Base-by-base conservation (phyloP, 768 basidiomycete species). In the Panaeolus papilionaceus region DNA sequence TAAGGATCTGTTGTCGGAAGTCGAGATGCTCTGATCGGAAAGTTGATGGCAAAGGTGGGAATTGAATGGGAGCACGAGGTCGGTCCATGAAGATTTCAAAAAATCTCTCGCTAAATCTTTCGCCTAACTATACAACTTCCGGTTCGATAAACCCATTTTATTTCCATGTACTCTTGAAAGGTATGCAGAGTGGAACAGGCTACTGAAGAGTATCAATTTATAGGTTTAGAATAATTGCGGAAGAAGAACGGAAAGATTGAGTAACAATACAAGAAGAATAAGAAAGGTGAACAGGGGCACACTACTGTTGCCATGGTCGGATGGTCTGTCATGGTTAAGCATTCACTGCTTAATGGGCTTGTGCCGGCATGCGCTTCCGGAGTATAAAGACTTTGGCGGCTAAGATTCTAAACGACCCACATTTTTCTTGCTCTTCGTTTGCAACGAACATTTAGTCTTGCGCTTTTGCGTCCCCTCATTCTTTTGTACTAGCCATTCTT, bases 251-350 rank as follows among this genome's bases (percentile, higher is more conserved):
- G 28, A 51, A 8, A 51, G 7, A 10, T 47, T 47, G 12, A n/a
- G 23, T 20, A 18, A 26, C 6, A 37, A 14, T 16, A 58, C 6
- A 28, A 37, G 10, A 33, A 33, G 54, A 14, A 58, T 47, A 58
- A 37, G 12, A 28, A 58, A 26, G 49, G 9, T 28, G 10, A 58
- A 58, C 54, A 58, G 28, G 54, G 54, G 2, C 26, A 58, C 18
- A 20, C 18, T 18, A 47, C 28, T 58, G 54, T 58, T 58, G 54
- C 54, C 54, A 58, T 58, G 54, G 54, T 58, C 54, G 54, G 28
- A 33, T 58, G 5, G 11, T 26, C 9, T 51, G 49, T 26, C 16
- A 14, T 44, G 11, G 42, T 44, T 18, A 44, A 40, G 39, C 9
- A 44, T 44, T 6, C 14, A 16, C 42, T 44, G 42, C 42, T 33